Percentiles rank a stretch among this genome's conserved stretches.
These are phyloP conservation scores for Jaltomata sinuosa DNA, from an alignment of 257 asterid species.

Conservation along the genomic window DNA sequence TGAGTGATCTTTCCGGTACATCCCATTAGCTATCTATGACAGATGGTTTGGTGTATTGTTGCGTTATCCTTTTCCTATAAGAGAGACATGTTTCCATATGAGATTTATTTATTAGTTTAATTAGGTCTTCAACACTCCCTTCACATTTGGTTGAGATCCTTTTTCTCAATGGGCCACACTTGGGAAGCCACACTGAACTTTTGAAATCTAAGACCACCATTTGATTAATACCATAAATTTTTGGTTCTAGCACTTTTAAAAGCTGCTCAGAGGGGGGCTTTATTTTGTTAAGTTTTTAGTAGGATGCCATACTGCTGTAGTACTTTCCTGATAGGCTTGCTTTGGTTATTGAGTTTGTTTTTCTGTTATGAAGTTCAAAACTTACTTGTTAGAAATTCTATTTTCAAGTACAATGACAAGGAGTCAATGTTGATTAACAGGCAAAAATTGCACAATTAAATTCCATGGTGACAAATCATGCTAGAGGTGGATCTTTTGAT, in stretches of 20 bases:
- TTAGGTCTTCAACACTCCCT: neutral
- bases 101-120: neutral
- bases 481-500: constrained; percentile 37
- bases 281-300: neutral
- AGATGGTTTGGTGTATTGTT: neutral
- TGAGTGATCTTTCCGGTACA: neutral
- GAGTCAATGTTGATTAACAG: constrained; percentile 28
- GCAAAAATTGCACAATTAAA: constrained; percentile 63
- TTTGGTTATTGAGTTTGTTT: neutral
- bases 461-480: constrained; percentile 48
- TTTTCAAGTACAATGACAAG: neutral
- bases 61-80: neutral
- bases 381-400: neutral
- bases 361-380: neutral
- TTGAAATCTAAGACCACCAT: neutral
- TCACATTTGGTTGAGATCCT: neutral
- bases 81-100: neutral
- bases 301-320: neutral
- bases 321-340: neutral
- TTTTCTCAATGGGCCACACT: neutral
- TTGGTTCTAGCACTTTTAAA: neutral
- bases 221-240: neutral
- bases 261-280: neutral
- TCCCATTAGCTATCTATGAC: neutral
- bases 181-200: neutral